Base-by-base conservation (phyloP, 352 stramenopile genomes). In the Globisporangium perplexum region DNA sequence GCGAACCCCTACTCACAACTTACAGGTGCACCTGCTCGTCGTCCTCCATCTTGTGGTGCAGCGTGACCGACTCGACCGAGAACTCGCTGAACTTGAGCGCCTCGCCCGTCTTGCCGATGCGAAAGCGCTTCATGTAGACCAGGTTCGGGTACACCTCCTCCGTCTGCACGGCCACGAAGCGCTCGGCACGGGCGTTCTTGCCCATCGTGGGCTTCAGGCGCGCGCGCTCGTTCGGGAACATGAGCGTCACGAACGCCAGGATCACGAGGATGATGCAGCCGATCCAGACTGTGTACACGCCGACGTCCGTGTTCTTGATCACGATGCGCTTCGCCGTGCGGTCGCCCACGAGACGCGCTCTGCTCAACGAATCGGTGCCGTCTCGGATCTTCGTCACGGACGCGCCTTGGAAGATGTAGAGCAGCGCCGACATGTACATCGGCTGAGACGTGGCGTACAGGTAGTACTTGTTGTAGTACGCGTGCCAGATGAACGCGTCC, bases 71-170 rank as follows among this genome's bases (percentile, higher is more conserved):
- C 45, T 89, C 75, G 55, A 89, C 75, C 1, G 61, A 65, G 50
- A 86, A 89, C 65, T 89, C 75, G 53, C 70, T 71, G 49, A 89
- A 83, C 57, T 86, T 86, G 47, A 89, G 75, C 61, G 80, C 66
- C 38, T 88, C 75, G 30, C 74, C 75, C 30, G 74, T 84, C 50
- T 86, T 85, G 47, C 73, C 77, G 54, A 88, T 83, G 24, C 77
- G 54, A 42, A 88, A 83, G 50, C 77, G 77, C 59, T 88, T 88
- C 67, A 86, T 88, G 68, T 88, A 86, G 47, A 88, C 76, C 22
- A 88, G 55, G 50, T 88, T 88, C 31, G 77, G 77, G 45, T 88
- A 88, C 51, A 86, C 45, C 43, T 88, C 72, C 53, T 88, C 77
- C 2, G 77, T 88, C 31, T 86, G 77, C 23, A 88, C 75, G 47